These are phyloP conservation scores for Yarrowia divulgata DNA, from an alignment of 805 yeast species.

Conservation along the genomic window DNA sequence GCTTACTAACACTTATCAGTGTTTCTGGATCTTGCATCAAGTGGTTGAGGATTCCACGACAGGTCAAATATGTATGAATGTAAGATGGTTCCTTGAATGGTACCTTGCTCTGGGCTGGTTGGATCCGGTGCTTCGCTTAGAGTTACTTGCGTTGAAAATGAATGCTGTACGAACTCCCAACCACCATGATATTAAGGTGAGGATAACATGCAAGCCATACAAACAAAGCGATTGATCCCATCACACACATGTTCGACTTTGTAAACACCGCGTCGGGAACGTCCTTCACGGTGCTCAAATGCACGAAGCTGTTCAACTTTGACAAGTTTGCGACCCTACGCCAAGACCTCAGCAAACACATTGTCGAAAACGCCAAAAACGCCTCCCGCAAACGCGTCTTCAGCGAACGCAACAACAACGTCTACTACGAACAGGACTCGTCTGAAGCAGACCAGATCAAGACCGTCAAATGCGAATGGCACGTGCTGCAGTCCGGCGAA, in stretches of 20 bases:
- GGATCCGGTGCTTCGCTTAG: neutral
- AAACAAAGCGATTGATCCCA: neutral
- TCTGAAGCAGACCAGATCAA: conserved; percentile 15
- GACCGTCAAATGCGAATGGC: conserved; percentile 29
- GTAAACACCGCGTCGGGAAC: conserved; percentile 41
- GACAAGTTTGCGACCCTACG: neutral
- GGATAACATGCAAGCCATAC: neutral
- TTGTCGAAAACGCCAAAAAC: conserved; percentile 26
- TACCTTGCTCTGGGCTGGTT: conserved; percentile 2
- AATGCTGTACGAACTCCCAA: neutral
- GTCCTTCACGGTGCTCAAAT: conserved; percentile 40
- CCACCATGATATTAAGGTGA: neutral
- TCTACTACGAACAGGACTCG: conserved; percentile 28
- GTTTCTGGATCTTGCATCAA: neutral
- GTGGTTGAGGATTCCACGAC: too few species aligned
- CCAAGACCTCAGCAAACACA: conserved; percentile 7
- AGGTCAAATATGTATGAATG: neutral
- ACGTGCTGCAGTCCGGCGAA: conserved; percentile 2
- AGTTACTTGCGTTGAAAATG: neutral
- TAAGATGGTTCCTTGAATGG: neutral
- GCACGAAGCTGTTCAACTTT: conserved; percentile 36
- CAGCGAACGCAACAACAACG: conserved; percentile 31
- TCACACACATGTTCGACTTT: conserved; percentile 35
- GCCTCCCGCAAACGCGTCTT: conserved; percentile 38
- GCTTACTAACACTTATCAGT: neutral